phyloP scores from a whole-genome alignment of 176 grass and related monocot species.

The Rhynchospora tenuis region DNA sequence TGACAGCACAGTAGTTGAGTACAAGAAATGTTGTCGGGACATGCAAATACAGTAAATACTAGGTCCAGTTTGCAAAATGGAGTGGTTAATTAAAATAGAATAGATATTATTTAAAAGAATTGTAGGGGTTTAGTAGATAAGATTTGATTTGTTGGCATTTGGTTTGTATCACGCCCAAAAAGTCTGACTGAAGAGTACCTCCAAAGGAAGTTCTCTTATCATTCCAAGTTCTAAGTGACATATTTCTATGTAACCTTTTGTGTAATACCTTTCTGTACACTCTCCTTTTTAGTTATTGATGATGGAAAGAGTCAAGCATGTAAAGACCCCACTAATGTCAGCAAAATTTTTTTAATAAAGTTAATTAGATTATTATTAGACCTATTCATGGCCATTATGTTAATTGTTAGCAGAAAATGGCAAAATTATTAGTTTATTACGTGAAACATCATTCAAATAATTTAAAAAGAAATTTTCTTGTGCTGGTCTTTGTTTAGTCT shows the following conservation, averaged over 20 bases:
- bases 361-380: too few species aligned
- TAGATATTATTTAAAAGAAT: conserved; percentile 2
- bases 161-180: conserved; percentile 19
- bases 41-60: conserved; percentile 9
- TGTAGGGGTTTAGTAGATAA: not conserved
- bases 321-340: too few species aligned
- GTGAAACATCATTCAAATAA: too few species aligned
- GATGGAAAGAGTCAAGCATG: not conserved
- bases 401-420: too few species aligned
- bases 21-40: not conserved
- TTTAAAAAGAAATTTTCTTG: too few species aligned
- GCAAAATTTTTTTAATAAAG: too few species aligned
- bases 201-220: conserved; percentile 7
- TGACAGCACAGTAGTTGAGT: not conserved
- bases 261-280: not conserved
- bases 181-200: conserved; percentile 17
- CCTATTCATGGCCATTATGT: too few species aligned
- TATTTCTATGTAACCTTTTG: not conserved
- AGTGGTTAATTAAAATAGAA: not conserved
- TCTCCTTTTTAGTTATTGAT: not conserved
- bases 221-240: not conserved
- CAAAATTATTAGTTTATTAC: too few species aligned
- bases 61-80: not conserved
- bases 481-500: too few species aligned
- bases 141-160: conserved; percentile 28